phyloP scores from a whole-genome alignment of 2,329 filamentous ascomycete species.

The Pyricularia sp. region DNA sequence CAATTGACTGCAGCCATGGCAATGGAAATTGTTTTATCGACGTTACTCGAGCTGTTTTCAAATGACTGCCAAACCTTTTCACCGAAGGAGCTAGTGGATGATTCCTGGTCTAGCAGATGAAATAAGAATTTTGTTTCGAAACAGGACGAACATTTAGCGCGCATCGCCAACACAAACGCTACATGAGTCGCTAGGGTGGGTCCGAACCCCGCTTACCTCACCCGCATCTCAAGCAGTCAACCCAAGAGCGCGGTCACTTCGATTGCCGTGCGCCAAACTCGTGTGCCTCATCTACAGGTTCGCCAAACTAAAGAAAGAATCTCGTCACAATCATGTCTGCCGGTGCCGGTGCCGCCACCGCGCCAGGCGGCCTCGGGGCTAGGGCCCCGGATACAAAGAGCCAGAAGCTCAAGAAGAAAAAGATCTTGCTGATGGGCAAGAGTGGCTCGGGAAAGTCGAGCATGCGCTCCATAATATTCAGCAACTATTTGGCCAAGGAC shows the following conservation, averaged over 20 bases:
- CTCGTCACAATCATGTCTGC: not conserved
- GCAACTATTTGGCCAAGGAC: slow-evolving; percentile 95
- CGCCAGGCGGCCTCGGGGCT: not conserved
- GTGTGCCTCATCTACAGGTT: not conserved
- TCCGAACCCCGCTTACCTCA: not conserved
- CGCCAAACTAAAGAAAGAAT: not conserved
- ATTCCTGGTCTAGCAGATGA: not conserved
- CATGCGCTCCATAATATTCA: slow-evolving; percentile 98
- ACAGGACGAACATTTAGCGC: not conserved
- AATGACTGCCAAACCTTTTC: not conserved
- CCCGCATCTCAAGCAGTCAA: not conserved
- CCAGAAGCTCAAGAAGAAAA: slow-evolving; percentile 69
- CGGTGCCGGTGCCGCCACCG: not conserved
- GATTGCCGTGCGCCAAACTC: not conserved
- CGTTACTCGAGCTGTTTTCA: not conserved
- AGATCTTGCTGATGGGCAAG: slow-evolving; percentile 85
- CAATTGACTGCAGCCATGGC: not conserved
- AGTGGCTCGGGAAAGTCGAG: slow-evolving; percentile 95
- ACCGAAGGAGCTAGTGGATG: not conserved
- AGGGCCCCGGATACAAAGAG: slow-evolving; percentile 5
- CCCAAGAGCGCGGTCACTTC: not conserved
- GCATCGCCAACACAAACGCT: not conserved
- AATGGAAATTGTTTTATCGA: not conserved
- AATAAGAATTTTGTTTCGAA: not conserved
- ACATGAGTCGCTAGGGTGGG: not conserved